Percentiles rank a stretch among this genome's conserved stretches.
Evolutionary conservation across 192 early-diverging fungal species (phyloP).

Genomic region (Allomyces macrogynus): DNA sequence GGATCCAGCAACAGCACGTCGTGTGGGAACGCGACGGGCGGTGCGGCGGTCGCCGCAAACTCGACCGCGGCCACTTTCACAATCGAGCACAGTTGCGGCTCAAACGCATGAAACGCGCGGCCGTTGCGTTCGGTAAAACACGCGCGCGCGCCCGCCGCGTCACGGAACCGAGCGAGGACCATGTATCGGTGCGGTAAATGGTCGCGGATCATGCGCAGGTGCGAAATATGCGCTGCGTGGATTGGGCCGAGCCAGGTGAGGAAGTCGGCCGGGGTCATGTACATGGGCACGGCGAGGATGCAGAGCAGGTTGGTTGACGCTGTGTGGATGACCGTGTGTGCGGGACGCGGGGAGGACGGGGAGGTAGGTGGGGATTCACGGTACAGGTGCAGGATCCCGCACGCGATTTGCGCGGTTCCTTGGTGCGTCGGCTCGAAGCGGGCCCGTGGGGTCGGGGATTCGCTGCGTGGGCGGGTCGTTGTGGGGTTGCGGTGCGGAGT

Average conservation of each 20-base stretch:
- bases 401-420: background rate
- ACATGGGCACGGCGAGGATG: slow-evolving; percentile 69
- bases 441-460: background rate
- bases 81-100: slow-evolving; percentile 42
- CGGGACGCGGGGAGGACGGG: background rate
- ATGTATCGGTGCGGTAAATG: slow-evolving; percentile 67
- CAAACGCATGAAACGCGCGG: slow-evolving; percentile 61
- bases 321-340: slow-evolving; percentile 6
- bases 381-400: slow-evolving; percentile 46
- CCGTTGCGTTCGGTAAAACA: slow-evolving; percentile 71
- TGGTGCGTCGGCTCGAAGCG: background rate
- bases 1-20: background rate
- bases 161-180: slow-evolving; percentile 63
- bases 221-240: slow-evolving; percentile 39
- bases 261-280: slow-evolving; percentile 78
- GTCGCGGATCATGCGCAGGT: slow-evolving; percentile 64
- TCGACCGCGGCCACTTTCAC: slow-evolving; percentile 56
- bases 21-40: slow-evolving; percentile 37
- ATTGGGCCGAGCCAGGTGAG: slow-evolving; percentile 53
- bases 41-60: slow-evolving; percentile 34
- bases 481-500: too few relatives aligned
- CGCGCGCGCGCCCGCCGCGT: slow-evolving; percentile 25
- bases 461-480: too few relatives aligned
- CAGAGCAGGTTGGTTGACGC: slow-evolving; percentile 28
- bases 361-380: slow-evolving; percentile 13